phyloP scores from a whole-genome alignment of 225 moss, liverwort and hornwort species.

The Physcomitrium patens region DNA sequence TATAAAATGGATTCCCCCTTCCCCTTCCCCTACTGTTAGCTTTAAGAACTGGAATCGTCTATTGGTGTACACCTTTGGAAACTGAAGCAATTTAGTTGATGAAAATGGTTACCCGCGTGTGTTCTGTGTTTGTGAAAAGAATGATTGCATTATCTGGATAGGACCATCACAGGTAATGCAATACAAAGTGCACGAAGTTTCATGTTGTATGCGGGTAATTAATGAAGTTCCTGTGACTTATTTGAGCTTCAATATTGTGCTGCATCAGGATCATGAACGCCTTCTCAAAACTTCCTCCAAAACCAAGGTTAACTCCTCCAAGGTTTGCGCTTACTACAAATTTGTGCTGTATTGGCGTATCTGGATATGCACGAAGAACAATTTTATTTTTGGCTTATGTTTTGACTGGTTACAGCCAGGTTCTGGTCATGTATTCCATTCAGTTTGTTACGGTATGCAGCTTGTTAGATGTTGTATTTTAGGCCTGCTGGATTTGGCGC shows the following conservation, averaged over 20 bases:
- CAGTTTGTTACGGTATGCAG: neutral
- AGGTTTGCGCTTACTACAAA: constrained; percentile 45
- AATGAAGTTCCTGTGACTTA: constrained; percentile 7
- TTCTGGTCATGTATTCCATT: neutral
- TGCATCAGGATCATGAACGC: constrained; percentile 78
- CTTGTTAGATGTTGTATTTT: neutral
- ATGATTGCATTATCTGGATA: neutral
- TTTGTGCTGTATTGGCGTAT: neutral
- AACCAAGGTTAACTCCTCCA: constrained; percentile 73
- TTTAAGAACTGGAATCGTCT: too few relatives aligned
- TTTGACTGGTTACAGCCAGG: neutral
- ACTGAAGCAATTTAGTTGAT: neutral
- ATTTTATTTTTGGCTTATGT: neutral
- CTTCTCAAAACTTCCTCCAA: constrained; percentile 80
- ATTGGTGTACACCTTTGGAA: neutral
- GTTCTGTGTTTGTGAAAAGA: neutral
- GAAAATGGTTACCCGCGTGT: too few relatives aligned
- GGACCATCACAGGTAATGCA: neutral
- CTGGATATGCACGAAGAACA: neutral
- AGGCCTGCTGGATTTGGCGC: neutral
- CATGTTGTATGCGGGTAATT: too few relatives aligned
- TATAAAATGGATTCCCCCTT: too few relatives aligned
- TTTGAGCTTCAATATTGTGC: neutral
- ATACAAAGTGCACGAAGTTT: too few relatives aligned
- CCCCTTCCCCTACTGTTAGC: too few relatives aligned